Base-by-base conservation (phyloP, 441 rosid species). In the Codiaeum variegatum region DNA sequence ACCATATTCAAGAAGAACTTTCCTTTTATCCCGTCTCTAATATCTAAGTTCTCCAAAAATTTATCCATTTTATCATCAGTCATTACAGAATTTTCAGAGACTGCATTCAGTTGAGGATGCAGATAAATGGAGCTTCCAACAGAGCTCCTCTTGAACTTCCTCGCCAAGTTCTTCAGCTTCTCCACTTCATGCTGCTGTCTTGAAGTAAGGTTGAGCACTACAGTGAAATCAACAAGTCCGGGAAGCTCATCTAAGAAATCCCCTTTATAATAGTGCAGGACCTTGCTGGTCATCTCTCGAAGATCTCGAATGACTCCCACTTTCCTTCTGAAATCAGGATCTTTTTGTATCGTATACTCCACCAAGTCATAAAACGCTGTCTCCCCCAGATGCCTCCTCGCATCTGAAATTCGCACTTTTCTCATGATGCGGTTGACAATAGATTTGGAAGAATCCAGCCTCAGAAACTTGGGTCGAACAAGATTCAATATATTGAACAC, bases 221-320 rank as follows among this genome's bases (percentile, higher is more conserved):
- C 88, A 7, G 92, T 90, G 81, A 87, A 94, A 75, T 94, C 98
- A 66, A 80, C 81, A 18, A 94, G 90, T 67, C 97, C 94, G 11
- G 90, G 98, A 54, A 94, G 95, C 87, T 92, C 90, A 49, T 89
- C 97, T 49, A 85, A 67, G 79, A 89, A 92, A 76, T 94, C 93
- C 61, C 93, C 97, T 81, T 89, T 94, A 77, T 90, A 90, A 63
- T 92, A 94, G 75, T 94, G 98, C 66, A 94, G 88, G 62, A 94
- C 85, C 21, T 75, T 78, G 66, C 81, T 73, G 9, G 97, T 94
- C 98, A 92, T 92, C 77, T 90, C 87, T 0, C 95, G 92, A 23
- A 94, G 86, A 77, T 94, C 97, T 54, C 70, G 89, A 31, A 90
- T 90, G 73, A 92, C 84, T 29, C 84, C 66, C 34, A 78, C 89